Evolutionary conservation across 768 basidiomycete species (phyloP), one percentile per base, ranked within the genome.

Genomic region (Mycena albidolilacea): DNA sequence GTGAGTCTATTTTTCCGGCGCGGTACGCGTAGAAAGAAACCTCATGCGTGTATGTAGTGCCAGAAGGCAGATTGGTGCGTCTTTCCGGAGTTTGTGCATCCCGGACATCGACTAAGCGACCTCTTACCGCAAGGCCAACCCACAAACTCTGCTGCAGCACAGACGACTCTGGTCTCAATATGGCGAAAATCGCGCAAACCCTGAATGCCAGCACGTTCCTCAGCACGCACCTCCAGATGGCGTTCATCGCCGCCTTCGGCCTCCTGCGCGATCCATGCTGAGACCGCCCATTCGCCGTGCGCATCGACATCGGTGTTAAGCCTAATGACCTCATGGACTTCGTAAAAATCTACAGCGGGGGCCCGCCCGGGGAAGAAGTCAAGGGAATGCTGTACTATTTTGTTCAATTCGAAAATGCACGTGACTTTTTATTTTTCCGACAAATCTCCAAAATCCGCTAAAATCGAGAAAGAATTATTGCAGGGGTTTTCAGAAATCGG

Each of bases 51-150:
- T 21, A 61, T 61, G 8, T 58, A 71, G 70, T 71, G 70, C n/a
- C 70, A 71, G 70, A 71, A 67, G 59, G 64, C 64, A 23, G 59
- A 71, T 62, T 71, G 70, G 70, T 71, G 57, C 64, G 64, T 66
- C 64, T 66, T 66, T 59, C 46, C 55, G 46, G 23, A 69, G 50
- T 44, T 60, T 65, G 43, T 54, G 30, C 48, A 58, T 65, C 39
- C 44, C 63, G 21, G 39, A 60, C 58, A 21, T 39, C 58, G 23
- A 70, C 55, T 54, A 48, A 46, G 63, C 44, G 39, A 69, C 50
- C 44, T 48, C 55, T 57, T 52, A 17, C 64, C 15, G 37, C 63
- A 59, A 71, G 70, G 70, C 70, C 70, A 39, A 67, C 48, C 23
- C 70, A 71, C 59, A 71, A 71, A 46, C 10, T 17, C 23, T 23